Conservation (phyloP, 768 basidiomycete species). For the Tylopilus subfusipes region DNA sequence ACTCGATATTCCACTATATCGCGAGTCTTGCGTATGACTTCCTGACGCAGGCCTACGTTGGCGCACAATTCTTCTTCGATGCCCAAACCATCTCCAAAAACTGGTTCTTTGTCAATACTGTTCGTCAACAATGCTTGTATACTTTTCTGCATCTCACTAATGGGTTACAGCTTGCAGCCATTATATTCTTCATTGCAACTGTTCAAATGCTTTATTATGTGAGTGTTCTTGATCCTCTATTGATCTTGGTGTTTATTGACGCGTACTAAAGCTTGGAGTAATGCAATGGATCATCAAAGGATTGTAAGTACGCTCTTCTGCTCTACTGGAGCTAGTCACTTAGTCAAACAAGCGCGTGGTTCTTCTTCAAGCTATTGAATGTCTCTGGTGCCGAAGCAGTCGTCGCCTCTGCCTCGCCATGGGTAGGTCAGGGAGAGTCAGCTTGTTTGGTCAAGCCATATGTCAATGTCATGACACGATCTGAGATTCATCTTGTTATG, state of each 20-base stretch:
- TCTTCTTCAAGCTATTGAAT: conserved; percentile 90
- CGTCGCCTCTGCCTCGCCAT: conserved; percentile 90
- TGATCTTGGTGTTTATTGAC: background rate
- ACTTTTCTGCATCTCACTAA: conserved; percentile 16
- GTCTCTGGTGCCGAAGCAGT: conserved; percentile 95
- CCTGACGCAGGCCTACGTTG: conserved; percentile 61
- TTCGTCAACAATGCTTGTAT: conserved; percentile 30
- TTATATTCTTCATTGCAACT: conserved; percentile 94
- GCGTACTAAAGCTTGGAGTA: conserved; percentile 52
- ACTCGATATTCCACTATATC: conserved; percentile 80
- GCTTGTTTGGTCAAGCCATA: conserved; percentile 84
- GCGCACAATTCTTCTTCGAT: conserved; percentile 83
- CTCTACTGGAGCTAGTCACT: background rate
- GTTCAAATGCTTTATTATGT: conserved; percentile 87
- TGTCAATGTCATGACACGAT: conserved; percentile 79
- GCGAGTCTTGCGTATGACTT: conserved; percentile 80
- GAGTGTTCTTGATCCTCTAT: background rate
- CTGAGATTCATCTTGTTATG: conserved; percentile 85
- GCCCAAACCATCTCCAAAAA: conserved; percentile 57
- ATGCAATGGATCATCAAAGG: conserved; percentile 93
- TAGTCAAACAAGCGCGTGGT: conserved; percentile 61
- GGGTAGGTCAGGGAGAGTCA: conserved; percentile 88
- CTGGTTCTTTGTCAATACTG: conserved; percentile 85
- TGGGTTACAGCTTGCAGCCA: conserved; percentile 52
- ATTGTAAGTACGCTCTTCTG: conserved; percentile 49